Evolutionary conservation across 805 yeast genomes (phyloP).

Genomic region (Citeromyces matritensis): DNA sequence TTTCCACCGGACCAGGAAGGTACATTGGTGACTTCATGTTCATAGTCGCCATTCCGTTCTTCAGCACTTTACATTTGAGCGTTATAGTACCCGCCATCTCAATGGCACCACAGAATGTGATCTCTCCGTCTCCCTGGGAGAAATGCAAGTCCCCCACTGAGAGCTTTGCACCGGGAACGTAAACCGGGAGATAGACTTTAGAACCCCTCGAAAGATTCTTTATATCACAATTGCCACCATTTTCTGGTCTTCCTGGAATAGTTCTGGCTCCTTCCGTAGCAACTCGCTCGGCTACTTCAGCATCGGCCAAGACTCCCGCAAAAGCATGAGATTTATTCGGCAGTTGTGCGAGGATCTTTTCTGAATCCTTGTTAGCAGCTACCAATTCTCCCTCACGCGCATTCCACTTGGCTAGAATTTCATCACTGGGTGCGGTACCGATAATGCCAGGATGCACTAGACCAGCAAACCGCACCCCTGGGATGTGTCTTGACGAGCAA

Average conservation of each 20-base stretch:
- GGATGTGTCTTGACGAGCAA: slow-evolving; percentile 32
- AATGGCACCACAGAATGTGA: slow-evolving; percentile 38
- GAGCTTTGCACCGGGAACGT: slow-evolving; percentile 29
- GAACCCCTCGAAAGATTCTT: slow-evolving; percentile 34
- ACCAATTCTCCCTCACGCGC: slow-evolving; percentile 22
- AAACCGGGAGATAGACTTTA: slow-evolving; percentile 28
- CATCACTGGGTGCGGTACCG: slow-evolving; percentile 33
- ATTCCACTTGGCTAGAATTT: slow-evolving; percentile 27
- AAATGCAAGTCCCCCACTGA: slow-evolving; percentile 35
- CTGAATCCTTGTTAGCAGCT: slow-evolving; percentile 16
- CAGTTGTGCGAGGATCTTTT: slow-evolving; percentile 22
- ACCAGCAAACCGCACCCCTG: slow-evolving; percentile 33
- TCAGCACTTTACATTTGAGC: slow-evolving; percentile 21
- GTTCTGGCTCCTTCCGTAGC: slow-evolving; percentile 33
- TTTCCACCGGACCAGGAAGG: slow-evolving; percentile 31
- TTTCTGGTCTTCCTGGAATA: slow-evolving; percentile 36
- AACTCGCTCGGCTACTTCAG: slow-evolving; percentile 13
- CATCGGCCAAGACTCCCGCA: slow-evolving; percentile 21
- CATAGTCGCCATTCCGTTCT: slow-evolving; percentile 23
- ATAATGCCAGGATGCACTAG: slow-evolving; percentile 35
- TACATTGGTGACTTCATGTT: slow-evolving; percentile 29
- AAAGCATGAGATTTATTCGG: slow-evolving; percentile 19
- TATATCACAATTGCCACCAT: slow-evolving; percentile 40
- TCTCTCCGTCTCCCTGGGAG: slow-evolving; percentile 39
- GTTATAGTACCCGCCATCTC: slow-evolving; percentile 36